Conservation (phyloP, 495 filamentous ascomycete genomes). For the Talaromyces stipitatus region DNA sequence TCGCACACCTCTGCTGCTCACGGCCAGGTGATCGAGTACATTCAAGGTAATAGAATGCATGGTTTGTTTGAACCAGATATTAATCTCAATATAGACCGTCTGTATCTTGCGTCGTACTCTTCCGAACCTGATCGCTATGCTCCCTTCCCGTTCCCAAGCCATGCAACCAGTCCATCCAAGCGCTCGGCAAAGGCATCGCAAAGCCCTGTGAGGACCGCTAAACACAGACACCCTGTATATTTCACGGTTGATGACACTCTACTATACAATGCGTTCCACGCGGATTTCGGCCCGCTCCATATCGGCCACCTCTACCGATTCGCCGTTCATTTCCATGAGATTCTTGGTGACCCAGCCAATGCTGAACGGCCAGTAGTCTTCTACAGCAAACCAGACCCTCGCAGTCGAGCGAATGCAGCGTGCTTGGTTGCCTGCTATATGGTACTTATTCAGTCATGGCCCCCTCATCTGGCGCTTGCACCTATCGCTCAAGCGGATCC, state of each 20-base stretch:
- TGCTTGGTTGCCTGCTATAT: slow-evolving; percentile 93
- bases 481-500: slow-evolving; percentile 94
- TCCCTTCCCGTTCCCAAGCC: slow-evolving; percentile 71
- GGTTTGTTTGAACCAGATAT: slow-evolving; percentile 1
- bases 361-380: slow-evolving; percentile 84
- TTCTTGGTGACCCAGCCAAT: slow-evolving; percentile 78
- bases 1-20: slow-evolving; percentile 39
- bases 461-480: slow-evolving; percentile 94
- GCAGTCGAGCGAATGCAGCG: slow-evolving; percentile 95
- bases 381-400: slow-evolving; percentile 85
- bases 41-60: slow-evolving; percentile 48
- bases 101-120: slow-evolving; percentile 91
- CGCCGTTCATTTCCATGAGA: slow-evolving; percentile 88
- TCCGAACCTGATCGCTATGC: slow-evolving; percentile 71
- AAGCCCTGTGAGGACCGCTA: slow-evolving; percentile 36
- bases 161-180: slow-evolving; percentile 64
- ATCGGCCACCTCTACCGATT: slow-evolving; percentile 96
- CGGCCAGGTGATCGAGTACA: slow-evolving; percentile 72
- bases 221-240: slow-evolving; percentile 68
- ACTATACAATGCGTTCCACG: slow-evolving; percentile 96
- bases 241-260: slow-evolving; percentile 92
- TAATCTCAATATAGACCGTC: slow-evolving; percentile 55
- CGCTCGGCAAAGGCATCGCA: slow-evolving; percentile 59
- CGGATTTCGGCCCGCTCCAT: slow-evolving; percentile 95
- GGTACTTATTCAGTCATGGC: slow-evolving; percentile 97